Conservation (phyloP, 2,329 filamentous ascomycete genomes). For the Cladosporium sphaerospermum region DNA sequence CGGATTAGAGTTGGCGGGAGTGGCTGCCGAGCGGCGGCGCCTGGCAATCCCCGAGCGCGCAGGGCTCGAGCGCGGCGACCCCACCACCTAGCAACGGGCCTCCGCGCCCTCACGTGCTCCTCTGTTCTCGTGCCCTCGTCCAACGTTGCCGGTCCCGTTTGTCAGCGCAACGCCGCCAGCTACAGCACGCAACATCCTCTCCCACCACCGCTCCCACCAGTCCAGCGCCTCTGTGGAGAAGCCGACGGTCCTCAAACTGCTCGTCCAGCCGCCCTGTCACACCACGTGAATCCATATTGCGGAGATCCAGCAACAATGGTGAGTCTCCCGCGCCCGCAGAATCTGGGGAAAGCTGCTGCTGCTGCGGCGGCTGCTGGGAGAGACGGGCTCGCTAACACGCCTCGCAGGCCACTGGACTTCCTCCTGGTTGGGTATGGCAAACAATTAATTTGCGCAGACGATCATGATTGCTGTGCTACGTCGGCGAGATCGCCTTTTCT, state of each 20-base stretch:
- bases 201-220: no score
- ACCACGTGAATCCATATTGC: background rate
- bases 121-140: background rate
- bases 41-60: background rate
- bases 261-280: background rate
- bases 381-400: background rate
- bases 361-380: background rate
- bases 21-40: background rate
- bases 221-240: no score
- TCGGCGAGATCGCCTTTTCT: slow-evolving; percentile 4
- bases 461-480: background rate
- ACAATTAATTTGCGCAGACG: background rate
- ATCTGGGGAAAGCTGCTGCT: slow-evolving; percentile 10
- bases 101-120: background rate
- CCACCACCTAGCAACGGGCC: background rate
- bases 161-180: background rate
- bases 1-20: slow-evolving; percentile 5
- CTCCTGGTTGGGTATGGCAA: slow-evolving; percentile 24
- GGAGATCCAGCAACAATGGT: slow-evolving; percentile 9
- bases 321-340: slow-evolving; percentile 4
- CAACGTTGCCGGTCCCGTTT: background rate
- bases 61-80: background rate
- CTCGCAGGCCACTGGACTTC: slow-evolving; percentile 27
- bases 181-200: no score
- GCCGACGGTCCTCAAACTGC: no score